Evolutionary conservation across 1,284 basidiomycete genomes (phyloP).

Genomic region (Puccinia polysora): DNA sequence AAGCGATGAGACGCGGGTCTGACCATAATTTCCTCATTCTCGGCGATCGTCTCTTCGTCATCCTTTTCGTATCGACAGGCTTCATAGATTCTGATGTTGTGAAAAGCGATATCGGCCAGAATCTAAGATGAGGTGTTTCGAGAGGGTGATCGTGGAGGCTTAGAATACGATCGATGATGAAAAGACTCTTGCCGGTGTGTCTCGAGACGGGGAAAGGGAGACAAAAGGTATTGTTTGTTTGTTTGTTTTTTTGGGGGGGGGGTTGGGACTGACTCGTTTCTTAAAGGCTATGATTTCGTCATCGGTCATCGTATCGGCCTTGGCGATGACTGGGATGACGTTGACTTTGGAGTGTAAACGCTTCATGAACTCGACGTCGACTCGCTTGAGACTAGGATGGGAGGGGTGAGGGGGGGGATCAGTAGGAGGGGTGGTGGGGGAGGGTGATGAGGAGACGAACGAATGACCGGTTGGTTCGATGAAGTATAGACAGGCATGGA

Average conservation of each 20-base stretch:
- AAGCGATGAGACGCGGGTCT: slow-evolving; percentile 45
- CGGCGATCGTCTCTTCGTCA: slow-evolving; percentile 90
- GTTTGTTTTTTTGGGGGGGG: no score
- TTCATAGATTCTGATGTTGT: slow-evolving; percentile 92
- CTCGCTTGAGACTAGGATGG: slow-evolving; percentile 72
- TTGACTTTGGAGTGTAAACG: slow-evolving; percentile 93
- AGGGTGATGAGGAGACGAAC: slow-evolving; percentile 58
- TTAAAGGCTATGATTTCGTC: slow-evolving; percentile 90
- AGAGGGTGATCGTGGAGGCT: neutral
- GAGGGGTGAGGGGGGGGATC: slow-evolving; percentile 26
- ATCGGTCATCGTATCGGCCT: slow-evolving; percentile 91
- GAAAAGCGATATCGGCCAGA: slow-evolving; percentile 79
- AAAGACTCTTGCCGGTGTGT: neutral
- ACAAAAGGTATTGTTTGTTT: no score
- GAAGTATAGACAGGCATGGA: slow-evolving; percentile 81
- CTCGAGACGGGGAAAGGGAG: no score
- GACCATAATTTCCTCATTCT: slow-evolving; percentile 85
- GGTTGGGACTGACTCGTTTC: slow-evolving; percentile 67
- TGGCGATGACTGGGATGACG: slow-evolving; percentile 92
- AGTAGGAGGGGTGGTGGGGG: neutral
- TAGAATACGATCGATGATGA: slow-evolving; percentile 1
- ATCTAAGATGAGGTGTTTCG: slow-evolving; percentile 59
- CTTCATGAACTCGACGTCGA: slow-evolving; percentile 97
- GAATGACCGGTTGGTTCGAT: slow-evolving; percentile 95
- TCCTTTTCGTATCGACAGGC: slow-evolving; percentile 93